Evolutionary conservation across 1,139 yeast genomes (phyloP), one percentile per base, ranked within the genome.

Genomic region (Suhomyces guaymorum): DNA sequence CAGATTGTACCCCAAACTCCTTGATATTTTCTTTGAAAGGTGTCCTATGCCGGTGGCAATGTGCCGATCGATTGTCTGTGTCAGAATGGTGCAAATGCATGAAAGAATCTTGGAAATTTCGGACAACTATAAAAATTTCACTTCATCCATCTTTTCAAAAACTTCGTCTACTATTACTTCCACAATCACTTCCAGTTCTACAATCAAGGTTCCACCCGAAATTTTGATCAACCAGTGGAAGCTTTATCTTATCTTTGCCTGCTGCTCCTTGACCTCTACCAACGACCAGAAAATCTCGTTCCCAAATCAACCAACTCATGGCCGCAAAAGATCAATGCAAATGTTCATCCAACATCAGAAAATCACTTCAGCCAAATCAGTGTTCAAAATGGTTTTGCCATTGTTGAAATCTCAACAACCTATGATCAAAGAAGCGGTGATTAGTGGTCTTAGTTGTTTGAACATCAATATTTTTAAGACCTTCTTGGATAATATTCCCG

Each of bases 41-140:
- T 90, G 95, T 52, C 97, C 98, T 0, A 82, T 92, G 57, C 94
- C 96, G 0, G 89, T 92, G 54, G 98, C 97, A 0, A 70, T 92
- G 42, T 88, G 96, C 47, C 78, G 99, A 11, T 84, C 95, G n/a
- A 82, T 86, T 43, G 94, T 94, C 10, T 90, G 97, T 59, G 84
- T 86, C 9, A 63, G 97, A 33, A 61, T 94, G 42, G 95, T 90
- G 5, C 96, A 88, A 50, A 79, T 92, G 74, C 95, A 90, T 55
- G 96, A 88, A 49, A 75, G 79, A 12, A 76, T 90, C 7, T 68
- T 80, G 24, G 80, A 78, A 11, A 75, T 80, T 34, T 77, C 89
- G 1, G 80, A 78, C 13, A 73, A 73, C 22, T 63, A 66, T 24
- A 66, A 53, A 59, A 69, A 52, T 48, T 70, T 60, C 42, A 67